phyloP scores from a whole-genome alignment of 371 early-diverging fungal genomes.

The Smittium culicis region DNA sequence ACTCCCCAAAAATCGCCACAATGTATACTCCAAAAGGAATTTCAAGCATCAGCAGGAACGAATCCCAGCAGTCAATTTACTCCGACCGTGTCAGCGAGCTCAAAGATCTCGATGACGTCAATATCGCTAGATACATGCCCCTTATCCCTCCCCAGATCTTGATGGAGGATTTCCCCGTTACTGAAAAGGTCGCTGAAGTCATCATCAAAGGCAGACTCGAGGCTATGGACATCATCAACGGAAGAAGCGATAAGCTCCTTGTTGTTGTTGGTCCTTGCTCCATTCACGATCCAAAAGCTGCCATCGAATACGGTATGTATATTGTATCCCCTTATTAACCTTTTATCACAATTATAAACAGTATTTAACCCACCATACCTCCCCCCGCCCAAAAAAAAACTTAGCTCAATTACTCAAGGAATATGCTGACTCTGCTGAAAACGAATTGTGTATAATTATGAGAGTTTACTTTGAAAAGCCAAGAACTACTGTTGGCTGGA shows the following conservation, averaged over 20 bases:
- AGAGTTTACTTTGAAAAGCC: conserved; percentile 92
- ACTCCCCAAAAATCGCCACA: too few species aligned
- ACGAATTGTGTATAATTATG: conserved; percentile 74
- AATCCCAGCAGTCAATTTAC: conserved; percentile 18
- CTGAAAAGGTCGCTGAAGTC: conserved; percentile 40
- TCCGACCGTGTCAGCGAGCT: conserved; percentile 39
- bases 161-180: conserved; percentile 73
- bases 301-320: conserved; percentile 57
- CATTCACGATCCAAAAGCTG: conserved; percentile 78
- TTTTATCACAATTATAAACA: not conserved
- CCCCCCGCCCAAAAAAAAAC: conserved; percentile 5
- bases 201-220: conserved; percentile 42
- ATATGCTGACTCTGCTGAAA: conserved; percentile 40
- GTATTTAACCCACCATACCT: not conserved
- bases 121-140: conserved; percentile 77
- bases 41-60: not conserved
- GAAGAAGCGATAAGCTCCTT: conserved; percentile 61
- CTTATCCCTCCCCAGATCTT: conserved; percentile 90
- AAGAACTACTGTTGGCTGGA: conserved; percentile 87
- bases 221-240: conserved; percentile 54
- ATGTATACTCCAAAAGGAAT: not conserved
- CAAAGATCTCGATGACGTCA: conserved; percentile 83
- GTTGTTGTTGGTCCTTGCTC: conserved; percentile 80
- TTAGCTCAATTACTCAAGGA: conserved; percentile 35
- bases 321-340: conserved; percentile 30